A percentile compares a stretch with the other conserved stretches of the same genome.
phyloP scores from a whole-genome alignment of 2,329 filamentous ascomycete genomes.

The Lachnellula subtilissima region DNA sequence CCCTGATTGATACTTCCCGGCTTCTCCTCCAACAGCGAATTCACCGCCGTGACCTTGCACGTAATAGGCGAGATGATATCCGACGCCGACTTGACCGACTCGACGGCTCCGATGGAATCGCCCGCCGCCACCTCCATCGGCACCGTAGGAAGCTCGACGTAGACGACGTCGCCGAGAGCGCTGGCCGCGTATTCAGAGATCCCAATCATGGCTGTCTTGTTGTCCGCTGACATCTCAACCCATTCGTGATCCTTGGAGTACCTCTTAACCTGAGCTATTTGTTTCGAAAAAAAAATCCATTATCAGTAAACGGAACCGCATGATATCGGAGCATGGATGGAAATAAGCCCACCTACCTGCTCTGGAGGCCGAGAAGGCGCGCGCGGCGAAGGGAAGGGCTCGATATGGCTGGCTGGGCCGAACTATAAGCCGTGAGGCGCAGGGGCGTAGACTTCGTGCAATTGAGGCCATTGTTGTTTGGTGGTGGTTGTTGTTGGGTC shows the following conservation, averaged over 20 bases:
- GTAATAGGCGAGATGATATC: constrained; percentile 88
- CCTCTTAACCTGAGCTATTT: constrained; percentile 51
- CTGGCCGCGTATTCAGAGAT: constrained; percentile 91
- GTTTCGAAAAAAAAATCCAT: not conserved
- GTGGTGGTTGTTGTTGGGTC: not conserved
- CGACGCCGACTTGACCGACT: constrained; percentile 97
- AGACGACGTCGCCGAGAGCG: constrained; percentile 93
- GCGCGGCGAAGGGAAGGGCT: constrained; percentile 33
- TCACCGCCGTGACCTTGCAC: constrained; percentile 71
- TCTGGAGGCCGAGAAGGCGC: constrained; percentile 43
- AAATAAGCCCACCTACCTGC: constrained; percentile 33
- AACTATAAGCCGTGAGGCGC: constrained; percentile 24
- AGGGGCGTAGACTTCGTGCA: constrained; percentile 42
- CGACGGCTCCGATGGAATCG: constrained; percentile 87
- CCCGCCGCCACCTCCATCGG: constrained; percentile 66
- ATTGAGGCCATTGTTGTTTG: constrained; percentile 54
- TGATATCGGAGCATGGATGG: not conserved
- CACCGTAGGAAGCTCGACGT: constrained; percentile 81
- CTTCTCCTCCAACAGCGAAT: constrained; percentile 73
- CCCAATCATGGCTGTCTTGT: constrained; percentile 74
- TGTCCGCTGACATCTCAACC: constrained; percentile 82
- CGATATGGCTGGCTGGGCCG: constrained; percentile 20
- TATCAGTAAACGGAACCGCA: constrained; percentile 10
- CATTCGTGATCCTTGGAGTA: constrained; percentile 99
- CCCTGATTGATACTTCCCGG: constrained; percentile 84